Base-by-base conservation (phyloP, 305 asterid genomes). In the Solanum aculeatissimum region DNA sequence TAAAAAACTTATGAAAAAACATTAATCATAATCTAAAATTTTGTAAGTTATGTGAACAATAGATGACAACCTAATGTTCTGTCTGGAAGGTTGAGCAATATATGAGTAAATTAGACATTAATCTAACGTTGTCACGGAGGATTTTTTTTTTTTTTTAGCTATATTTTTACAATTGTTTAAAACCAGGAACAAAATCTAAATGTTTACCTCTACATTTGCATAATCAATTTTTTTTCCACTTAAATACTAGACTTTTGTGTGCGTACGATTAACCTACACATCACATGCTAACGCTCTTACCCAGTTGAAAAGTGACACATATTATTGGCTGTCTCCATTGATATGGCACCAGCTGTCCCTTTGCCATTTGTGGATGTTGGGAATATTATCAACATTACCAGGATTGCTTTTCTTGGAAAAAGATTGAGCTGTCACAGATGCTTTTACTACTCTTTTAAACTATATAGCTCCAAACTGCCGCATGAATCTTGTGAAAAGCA, bases 401-500 rank as follows among this genome's bases (percentile, higher is more conserved):
- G 16, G 11, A 84, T 81, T 43, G 81, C 81, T 27, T 83, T 86
- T 86, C 49, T 11, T 42, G 82, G 88, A 83, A 86, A 81, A 77
- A 13, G 35, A 7, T 10, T 83, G 15, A 21, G 23, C 68, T 54
- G 65, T 54, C 77, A 85, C 45, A 84, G 86, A 72, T 4, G 21
- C 68, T 49, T 84, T 29, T 21, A 11, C 25, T 23, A 60, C 16
- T 57, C 16, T 83, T 10, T 68, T 38, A 71, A 80, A 70, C 80
- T 72, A 75, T 78, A 79, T 35, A 55, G 40, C 74, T 13, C 63
- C 68, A 77, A 16, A 58, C n/a, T 27, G 38, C 25, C 11, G 4
- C 89, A 80, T 80, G 88, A 85, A 86, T 84, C 86, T 75, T 51
- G 92, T 91, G 94, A 85, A 85, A 71, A 32, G 21, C 23, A 23